These are phyloP conservation scores for Allomyces macrogynus DNA, from an alignment of 192 early-diverging fungal genomes.

Conservation along the genomic window DNA sequence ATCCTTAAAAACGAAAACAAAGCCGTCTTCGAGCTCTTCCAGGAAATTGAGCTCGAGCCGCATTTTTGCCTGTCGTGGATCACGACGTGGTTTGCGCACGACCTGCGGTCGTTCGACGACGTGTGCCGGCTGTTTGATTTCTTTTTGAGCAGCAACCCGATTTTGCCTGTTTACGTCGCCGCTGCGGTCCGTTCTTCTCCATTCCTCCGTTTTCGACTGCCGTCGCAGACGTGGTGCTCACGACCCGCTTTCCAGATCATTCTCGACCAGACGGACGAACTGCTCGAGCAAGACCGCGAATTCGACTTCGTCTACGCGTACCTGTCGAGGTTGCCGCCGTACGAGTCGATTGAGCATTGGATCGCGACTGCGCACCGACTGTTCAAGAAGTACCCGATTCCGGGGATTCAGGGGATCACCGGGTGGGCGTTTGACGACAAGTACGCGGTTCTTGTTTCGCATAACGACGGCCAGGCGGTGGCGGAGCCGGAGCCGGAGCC, in stretches of 20 bases:
- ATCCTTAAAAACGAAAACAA: conserved; percentile 3
- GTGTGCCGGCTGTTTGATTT: conserved; percentile 42
- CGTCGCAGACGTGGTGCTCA: no score
- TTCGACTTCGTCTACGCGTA: neutral
- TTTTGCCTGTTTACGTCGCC: conserved; percentile 40
- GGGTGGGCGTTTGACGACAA: neutral
- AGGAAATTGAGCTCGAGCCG: conserved; percentile 21
- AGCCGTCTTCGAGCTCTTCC: conserved; percentile 1
- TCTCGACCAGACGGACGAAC: neutral
- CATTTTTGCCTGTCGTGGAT: conserved; percentile 52
- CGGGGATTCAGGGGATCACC: neutral
- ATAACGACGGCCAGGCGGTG: no score
- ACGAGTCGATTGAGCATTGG: neutral
- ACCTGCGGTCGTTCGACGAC: conserved; percentile 23
- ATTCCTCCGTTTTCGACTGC: no score
- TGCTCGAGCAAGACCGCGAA: neutral
- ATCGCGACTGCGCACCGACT: neutral
- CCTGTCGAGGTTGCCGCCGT: neutral
- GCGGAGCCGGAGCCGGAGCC: no score
- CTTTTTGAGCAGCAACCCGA: conserved; percentile 32
- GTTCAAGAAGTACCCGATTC: neutral
- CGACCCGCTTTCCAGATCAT: neutral
- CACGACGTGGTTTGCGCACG: conserved; percentile 55
- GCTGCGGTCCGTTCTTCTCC: conserved; percentile 11
- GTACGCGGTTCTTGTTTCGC: neutral